Conservation (phyloP, 805 yeast species). For the Pichia phayaonensis region DNA sequence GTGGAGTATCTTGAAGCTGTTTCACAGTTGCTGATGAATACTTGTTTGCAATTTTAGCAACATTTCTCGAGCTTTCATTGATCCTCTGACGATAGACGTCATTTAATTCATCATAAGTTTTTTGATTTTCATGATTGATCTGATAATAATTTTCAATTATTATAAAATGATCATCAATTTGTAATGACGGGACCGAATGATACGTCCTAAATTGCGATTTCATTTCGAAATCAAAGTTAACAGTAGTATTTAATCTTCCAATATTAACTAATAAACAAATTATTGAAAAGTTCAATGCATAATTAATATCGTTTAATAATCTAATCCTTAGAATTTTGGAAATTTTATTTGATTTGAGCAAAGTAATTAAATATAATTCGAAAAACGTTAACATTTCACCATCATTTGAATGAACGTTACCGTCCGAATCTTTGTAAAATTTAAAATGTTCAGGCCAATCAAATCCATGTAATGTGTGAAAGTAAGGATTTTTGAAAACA, state of each 20-base stretch:
- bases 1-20: conserved; percentile 90
- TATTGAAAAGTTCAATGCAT: conserved; percentile 29
- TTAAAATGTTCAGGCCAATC: conserved; percentile 31
- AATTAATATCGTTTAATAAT: conserved; percentile 48
- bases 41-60: background rate
- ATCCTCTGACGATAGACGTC: background rate
- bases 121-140: conserved; percentile 1
- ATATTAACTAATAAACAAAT: conserved; percentile 76
- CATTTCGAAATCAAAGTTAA: conserved; percentile 93
- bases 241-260: conserved; percentile 91
- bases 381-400: conserved; percentile 63
- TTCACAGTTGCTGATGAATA: conserved; percentile 40
- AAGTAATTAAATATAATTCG: conserved; percentile 72
- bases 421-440: conserved; percentile 18
- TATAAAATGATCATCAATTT: conserved; percentile 46
- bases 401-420: conserved; percentile 16
- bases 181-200: conserved; percentile 88
- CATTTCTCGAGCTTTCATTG: background rate
- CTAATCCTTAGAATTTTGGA: conserved; percentile 79
- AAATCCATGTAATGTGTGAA: conserved; percentile 27
- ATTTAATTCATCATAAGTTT: background rate
- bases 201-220: conserved; percentile 86
- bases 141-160: conserved; percentile 22
- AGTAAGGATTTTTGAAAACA: conserved; percentile 62
- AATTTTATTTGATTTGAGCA: conserved; percentile 76